Percentiles rank a stretch among this genome's conserved stretches.
phyloP scores from a whole-genome alignment of 768 basidiomycete species.

The Naganishia onofrii region DNA sequence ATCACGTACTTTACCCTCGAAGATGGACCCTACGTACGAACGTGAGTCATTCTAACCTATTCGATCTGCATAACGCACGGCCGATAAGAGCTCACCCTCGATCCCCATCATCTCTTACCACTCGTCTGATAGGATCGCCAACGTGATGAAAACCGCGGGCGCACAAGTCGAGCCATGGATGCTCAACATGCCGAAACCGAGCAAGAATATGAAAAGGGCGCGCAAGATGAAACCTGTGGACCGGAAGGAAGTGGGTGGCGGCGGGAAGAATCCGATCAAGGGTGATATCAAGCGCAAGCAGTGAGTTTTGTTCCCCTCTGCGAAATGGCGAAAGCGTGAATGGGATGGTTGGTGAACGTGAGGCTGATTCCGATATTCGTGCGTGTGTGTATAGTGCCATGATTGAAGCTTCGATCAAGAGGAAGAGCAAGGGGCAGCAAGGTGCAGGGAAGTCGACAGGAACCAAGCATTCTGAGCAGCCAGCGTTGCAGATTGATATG shows the following conservation, averaged over 20 bases:
- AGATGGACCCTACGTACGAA: conserved; percentile 86
- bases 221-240: conserved; percentile 70
- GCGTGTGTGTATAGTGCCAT: conserved; percentile 26
- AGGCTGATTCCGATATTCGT: neutral
- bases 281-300: conserved; percentile 42
- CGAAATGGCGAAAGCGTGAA: neutral
- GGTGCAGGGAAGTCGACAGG: neutral
- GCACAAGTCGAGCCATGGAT: conserved; percentile 93
- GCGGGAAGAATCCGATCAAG: conserved; percentile 44
- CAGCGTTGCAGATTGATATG: conserved; percentile 28
- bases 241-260: conserved; percentile 68
- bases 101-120: too few species aligned
- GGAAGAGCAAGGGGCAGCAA: conserved; percentile 20
- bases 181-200: conserved; percentile 85
- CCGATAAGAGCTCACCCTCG: too few species aligned
- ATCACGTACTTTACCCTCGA: conserved; percentile 94
- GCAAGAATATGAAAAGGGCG: conserved; percentile 76
- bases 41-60: too few species aligned
- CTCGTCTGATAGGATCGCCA: conserved; percentile 68
- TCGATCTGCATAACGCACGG: too few species aligned
- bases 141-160: conserved; percentile 89
- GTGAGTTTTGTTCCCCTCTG: neutral
- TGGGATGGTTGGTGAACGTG: too few species aligned
- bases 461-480: neutral
- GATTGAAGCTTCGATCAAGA: conserved; percentile 32